Evolutionary conservation across 192 early-diverging fungal species (phyloP).

Genomic region (Spinellus fusiger): DNA sequence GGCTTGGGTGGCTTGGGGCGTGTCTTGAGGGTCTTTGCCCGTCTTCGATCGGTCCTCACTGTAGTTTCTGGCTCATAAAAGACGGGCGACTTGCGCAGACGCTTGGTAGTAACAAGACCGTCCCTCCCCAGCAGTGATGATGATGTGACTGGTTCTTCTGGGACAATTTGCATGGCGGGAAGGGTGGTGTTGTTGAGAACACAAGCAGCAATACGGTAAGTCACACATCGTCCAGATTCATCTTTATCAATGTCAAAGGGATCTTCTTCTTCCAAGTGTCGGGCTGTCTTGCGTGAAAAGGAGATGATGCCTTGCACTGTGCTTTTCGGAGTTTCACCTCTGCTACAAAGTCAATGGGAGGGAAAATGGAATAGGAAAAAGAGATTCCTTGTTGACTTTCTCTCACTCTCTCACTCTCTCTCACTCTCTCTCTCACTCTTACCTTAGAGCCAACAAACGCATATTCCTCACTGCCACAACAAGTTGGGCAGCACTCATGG

Average conservation of each 20-base stretch:
- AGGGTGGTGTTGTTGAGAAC: conserved; percentile 22
- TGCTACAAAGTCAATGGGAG: conserved; percentile 6
- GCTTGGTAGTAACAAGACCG: not conserved
- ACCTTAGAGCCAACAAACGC: conserved; percentile 30
- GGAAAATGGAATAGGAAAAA: no score
- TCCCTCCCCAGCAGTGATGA: no score
- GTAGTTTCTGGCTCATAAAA: not conserved
- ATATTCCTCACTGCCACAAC: conserved; percentile 28
- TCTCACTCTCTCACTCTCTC: no score
- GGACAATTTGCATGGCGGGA: conserved; percentile 10
- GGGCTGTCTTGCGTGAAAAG: conserved; percentile 26
- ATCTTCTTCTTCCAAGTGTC: conserved; percentile 11
- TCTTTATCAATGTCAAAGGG: conserved; percentile 34
- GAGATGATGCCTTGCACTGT: conserved; percentile 43
- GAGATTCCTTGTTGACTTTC: no score
- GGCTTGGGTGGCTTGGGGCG: not conserved
- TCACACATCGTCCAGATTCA: conserved; percentile 12
- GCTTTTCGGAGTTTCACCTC: conserved; percentile 37
- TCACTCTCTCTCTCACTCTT: conserved; percentile 11
- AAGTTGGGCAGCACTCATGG: conserved; percentile 34
- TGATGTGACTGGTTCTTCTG: conserved; percentile 13
- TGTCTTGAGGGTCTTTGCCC: not conserved
- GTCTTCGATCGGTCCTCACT: not conserved
- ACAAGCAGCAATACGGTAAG: conserved; percentile 25
- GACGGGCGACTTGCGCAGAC: not conserved